Evolutionary conservation across 805 yeast species (phyloP), one percentile per base, ranked within the genome.

Genomic region (Ogataea polymorpha): DNA sequence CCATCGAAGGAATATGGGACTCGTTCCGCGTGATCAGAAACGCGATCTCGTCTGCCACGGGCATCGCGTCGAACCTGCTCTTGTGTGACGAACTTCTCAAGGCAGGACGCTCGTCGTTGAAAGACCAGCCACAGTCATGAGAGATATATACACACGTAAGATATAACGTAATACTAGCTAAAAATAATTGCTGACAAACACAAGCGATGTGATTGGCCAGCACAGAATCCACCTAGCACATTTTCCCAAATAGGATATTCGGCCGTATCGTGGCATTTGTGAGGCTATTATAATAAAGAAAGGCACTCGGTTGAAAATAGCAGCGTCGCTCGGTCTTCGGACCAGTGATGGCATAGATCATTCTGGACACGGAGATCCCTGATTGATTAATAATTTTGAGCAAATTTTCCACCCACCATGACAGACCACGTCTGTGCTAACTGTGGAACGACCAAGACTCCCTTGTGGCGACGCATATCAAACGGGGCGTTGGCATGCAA

Each of bases 1-100:
- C 87, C 6, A 75, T 86, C 39, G 96, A 87, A 60, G 99, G 99
- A 46, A 79, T 93, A 44, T 93, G 96, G 95, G 99, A 93, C 66
- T 86, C 96, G 18, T 93, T 78, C 70, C 74, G 99, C 51, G 99
- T 93, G 28, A 70, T 93, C 45, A 80, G 99, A 69, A 93, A 93
- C 62, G 96, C 96, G 8, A 72, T 93, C 39, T 80, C 89, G 37
- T 82, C 95, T 33, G 96, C 98, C 27, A 84, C 95, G 1, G 96
- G 96, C 39, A 93, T 93, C 56, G 91, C 99, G 1, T 82, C 93
- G 49, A 93, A 93, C 62, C 70, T 93, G 56, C 74, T 93, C 51
- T 72, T 93, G 48, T 93, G 99, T 71, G 99, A 93, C 68, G 99
- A 93, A 68, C 74, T 93, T 51, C 75, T 93, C 59, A 89, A 91